Conservation (phyloP, 495 filamentous ascomycete species). For the Penicillium canescens region DNA sequence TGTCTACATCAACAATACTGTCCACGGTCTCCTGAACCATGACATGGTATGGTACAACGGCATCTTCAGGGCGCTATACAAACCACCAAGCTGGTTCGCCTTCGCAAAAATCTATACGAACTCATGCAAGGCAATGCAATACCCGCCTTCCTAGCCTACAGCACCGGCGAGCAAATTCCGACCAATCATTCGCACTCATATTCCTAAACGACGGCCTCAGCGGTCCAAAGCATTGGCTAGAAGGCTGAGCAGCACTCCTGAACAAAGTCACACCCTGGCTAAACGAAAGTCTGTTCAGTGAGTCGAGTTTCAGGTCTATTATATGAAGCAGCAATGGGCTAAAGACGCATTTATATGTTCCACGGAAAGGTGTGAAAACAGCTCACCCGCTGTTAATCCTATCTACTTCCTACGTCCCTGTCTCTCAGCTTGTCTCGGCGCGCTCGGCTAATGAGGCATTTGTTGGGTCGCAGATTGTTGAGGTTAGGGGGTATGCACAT, state of each 20-base stretch:
- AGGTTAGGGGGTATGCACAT: slow-evolving; percentile 46
- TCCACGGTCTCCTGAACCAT: slow-evolving; percentile 38
- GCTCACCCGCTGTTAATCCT: slow-evolving; percentile 41
- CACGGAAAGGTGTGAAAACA: slow-evolving; percentile 29
- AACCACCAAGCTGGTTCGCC: slow-evolving; percentile 31
- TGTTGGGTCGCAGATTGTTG: slow-evolving; percentile 37
- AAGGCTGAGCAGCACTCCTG: not conserved
- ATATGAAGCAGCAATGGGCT: slow-evolving; percentile 36
- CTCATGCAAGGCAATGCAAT: slow-evolving; percentile 44
- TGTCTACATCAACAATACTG: slow-evolving; percentile 42
- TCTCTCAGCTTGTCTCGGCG: slow-evolving; percentile 43
- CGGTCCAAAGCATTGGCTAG: slow-evolving; percentile 8
- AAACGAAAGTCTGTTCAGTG: slow-evolving; percentile 12
- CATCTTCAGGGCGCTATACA: slow-evolving; percentile 38
- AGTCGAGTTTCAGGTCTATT: slow-evolving; percentile 26
- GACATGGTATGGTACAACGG: slow-evolving; percentile 32
- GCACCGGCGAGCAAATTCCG: not conserved
- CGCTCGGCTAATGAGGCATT: slow-evolving; percentile 37
- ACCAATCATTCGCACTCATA: slow-evolving; percentile 6
- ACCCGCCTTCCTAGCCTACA: slow-evolving; percentile 36
- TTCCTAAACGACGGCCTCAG: slow-evolving; percentile 9
- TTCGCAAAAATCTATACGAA: slow-evolving; percentile 36
- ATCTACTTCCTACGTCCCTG: slow-evolving; percentile 44
- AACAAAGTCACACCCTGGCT: slow-evolving; percentile 6
- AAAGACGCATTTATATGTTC: slow-evolving; percentile 37